Conservation (phyloP, 805 yeast genomes). For the Ogataea haglerorum region DNA sequence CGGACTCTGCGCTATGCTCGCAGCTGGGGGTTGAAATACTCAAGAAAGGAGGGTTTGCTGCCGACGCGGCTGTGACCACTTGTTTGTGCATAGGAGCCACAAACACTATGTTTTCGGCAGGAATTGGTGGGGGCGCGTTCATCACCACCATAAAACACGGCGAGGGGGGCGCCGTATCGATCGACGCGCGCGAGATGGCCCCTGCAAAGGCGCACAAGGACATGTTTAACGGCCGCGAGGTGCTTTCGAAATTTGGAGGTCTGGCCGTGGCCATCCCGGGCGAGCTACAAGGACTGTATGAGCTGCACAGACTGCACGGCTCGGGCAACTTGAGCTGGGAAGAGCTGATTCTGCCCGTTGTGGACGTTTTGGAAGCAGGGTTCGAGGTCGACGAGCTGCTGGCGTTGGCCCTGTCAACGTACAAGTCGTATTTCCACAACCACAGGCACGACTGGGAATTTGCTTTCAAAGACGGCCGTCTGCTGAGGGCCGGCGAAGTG, state of each 20-base stretch:
- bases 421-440: slow-evolving; percentile 31
- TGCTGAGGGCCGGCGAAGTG: slow-evolving; percentile 52
- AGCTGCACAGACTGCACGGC: slow-evolving; percentile 56
- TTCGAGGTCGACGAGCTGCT: slow-evolving; percentile 50
- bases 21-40: slow-evolving; percentile 57
- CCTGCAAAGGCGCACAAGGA: slow-evolving; percentile 59
- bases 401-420: slow-evolving; percentile 39
- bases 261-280: slow-evolving; percentile 91
- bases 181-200: slow-evolving; percentile 89
- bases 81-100: slow-evolving; percentile 85
- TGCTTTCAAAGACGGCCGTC: slow-evolving; percentile 37
- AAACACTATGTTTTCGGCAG: slow-evolving; percentile 80
- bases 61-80: slow-evolving; percentile 88
- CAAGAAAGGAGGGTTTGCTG: slow-evolving; percentile 69
- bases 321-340: slow-evolving; percentile 72
- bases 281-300: slow-evolving; percentile 79
- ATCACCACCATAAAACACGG: slow-evolving; percentile 45
- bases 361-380: slow-evolving; percentile 60
- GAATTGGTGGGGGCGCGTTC: slow-evolving; percentile 94
- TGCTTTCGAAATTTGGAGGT: slow-evolving; percentile 70
- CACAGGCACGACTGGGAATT: slow-evolving; percentile 53
- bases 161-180: slow-evolving; percentile 49
- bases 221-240: slow-evolving; percentile 54
- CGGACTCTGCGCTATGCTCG: slow-evolving; percentile 64
- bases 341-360: slow-evolving; percentile 73